Evolutionary conservation across 2,329 filamentous ascomycete genomes (phyloP).

Genomic region (Aspergillus sp.): DNA sequence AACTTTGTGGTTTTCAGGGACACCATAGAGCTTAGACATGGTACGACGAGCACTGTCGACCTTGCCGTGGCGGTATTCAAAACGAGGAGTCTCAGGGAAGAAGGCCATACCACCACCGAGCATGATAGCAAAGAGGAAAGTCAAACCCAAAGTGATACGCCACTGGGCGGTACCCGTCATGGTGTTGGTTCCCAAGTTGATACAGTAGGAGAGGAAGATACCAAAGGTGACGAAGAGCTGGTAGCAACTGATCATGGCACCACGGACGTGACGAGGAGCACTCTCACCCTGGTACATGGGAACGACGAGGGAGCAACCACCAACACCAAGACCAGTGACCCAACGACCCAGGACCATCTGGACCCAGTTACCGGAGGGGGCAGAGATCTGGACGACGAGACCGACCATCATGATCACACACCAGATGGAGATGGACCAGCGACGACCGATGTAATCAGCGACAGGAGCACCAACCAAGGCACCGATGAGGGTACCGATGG

Average conservation of each 20-base stretch:
- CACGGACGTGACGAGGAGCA: slow-evolving; percentile 42
- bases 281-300: slow-evolving; percentile 46
- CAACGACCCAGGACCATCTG: slow-evolving; percentile 41
- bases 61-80: slow-evolving; percentile 52
- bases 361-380: slow-evolving; percentile 33
- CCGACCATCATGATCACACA: slow-evolving; percentile 37
- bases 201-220: slow-evolving; percentile 42
- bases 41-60: slow-evolving; percentile 48
- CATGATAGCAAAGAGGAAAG: slow-evolving; percentile 52
- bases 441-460: slow-evolving; percentile 38
- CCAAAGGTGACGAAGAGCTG: slow-evolving; percentile 46
- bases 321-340: slow-evolving; percentile 42
- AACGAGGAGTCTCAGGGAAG: slow-evolving; percentile 55
- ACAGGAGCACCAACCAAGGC: slow-evolving; percentile 36
- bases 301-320: slow-evolving; percentile 39
- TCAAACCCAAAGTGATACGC: slow-evolving; percentile 52
- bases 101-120: slow-evolving; percentile 53
- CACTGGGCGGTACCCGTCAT: slow-evolving; percentile 41
- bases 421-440: slow-evolving; percentile 39
- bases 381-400: slow-evolving; percentile 39
- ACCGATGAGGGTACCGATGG: slow-evolving; percentile 41
- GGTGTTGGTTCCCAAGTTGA: slow-evolving; percentile 41
- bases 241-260: slow-evolving; percentile 43
- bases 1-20: slow-evolving; percentile 49
- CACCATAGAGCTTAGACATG: slow-evolving; percentile 52